Evolutionary conservation across 306 rosid species (phyloP).

Genomic region (Clitoria ternatea): DNA sequence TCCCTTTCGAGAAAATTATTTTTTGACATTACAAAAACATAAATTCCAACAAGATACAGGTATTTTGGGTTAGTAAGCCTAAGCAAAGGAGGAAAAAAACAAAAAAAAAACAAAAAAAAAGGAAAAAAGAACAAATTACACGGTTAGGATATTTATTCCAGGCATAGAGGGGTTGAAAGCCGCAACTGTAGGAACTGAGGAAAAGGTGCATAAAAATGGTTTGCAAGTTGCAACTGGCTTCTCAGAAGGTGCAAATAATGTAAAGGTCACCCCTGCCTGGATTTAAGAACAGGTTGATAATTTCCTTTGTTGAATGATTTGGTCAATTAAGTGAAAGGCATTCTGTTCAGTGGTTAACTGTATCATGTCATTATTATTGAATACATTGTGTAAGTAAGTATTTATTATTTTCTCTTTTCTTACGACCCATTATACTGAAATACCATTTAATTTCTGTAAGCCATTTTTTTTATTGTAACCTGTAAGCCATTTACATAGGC

Average conservation of each 20-base stretch:
- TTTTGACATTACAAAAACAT: slow-evolving; percentile 35
- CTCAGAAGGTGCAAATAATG: slow-evolving; percentile 2
- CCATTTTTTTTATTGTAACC: too few relatives aligned
- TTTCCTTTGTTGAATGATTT: slow-evolving; percentile 23
- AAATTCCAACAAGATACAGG: slow-evolving; percentile 31
- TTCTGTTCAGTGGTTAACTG: slow-evolving; percentile 24
- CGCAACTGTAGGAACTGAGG: slow-evolving; percentile 22
- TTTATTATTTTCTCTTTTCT: not conserved
- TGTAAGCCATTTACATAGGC: too few relatives aligned
- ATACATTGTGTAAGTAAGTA: slow-evolving; percentile 34
- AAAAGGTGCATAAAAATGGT: slow-evolving; percentile 10
- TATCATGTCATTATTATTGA: slow-evolving; percentile 22
- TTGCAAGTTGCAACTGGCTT: slow-evolving; percentile 18
- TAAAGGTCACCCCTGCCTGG: slow-evolving; percentile 13
- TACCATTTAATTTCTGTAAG: slow-evolving; percentile 15
- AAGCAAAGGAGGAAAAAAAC: not conserved
- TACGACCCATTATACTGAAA: slow-evolving; percentile 20
- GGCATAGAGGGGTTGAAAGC: slow-evolving; percentile 17
- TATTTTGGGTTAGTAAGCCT: slow-evolving; percentile 23
- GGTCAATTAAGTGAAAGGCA: slow-evolving; percentile 18
- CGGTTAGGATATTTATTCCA: slow-evolving; percentile 36
- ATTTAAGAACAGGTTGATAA: slow-evolving; percentile 4
- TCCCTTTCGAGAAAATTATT: slow-evolving; percentile 27
- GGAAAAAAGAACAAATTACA: slow-evolving; percentile 18
- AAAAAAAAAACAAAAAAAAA: not conserved